phyloP scores from a whole-genome alignment of 2,329 filamentous ascomycete species.

The Botrytis deweyae region DNA sequence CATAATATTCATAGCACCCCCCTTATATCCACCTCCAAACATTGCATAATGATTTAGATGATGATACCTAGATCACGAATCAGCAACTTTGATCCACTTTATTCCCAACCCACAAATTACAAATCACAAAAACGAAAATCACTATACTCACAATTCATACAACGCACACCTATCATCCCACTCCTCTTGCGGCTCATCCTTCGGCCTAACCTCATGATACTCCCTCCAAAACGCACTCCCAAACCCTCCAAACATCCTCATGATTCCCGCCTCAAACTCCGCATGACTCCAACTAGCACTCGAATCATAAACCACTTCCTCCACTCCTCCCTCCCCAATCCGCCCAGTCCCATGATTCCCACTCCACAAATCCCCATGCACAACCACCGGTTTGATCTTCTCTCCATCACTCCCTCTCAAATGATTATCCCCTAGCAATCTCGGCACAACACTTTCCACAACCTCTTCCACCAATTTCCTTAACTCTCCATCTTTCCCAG shows the following conservation, averaged over 20 bases:
- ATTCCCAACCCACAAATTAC: neutral
- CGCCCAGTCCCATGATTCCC: constrained; percentile 73
- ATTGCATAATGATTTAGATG: constrained; percentile 74
- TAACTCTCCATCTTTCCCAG: constrained; percentile 65
- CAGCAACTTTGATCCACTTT: constrained; percentile 6
- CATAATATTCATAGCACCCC: constrained; percentile 79
- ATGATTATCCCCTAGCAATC: constrained; percentile 68
- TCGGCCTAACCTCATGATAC: constrained; percentile 73
- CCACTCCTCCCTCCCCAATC: constrained; percentile 55
- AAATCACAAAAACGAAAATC: neutral
- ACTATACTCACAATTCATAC: constrained; percentile 71
- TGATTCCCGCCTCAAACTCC: constrained; percentile 90
- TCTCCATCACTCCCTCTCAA: constrained; percentile 52
- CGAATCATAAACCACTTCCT: constrained; percentile 81
- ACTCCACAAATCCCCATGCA: constrained; percentile 93
- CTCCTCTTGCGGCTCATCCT: constrained; percentile 76
- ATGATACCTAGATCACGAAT: constrained; percentile 63
- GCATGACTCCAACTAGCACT: constrained; percentile 80
- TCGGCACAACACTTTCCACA: constrained; percentile 65
- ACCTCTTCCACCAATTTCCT: constrained; percentile 62
- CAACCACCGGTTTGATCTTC: constrained; percentile 69
- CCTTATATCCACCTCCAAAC: constrained; percentile 77
- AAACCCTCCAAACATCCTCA: constrained; percentile 96
- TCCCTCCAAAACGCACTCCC: constrained; percentile 68
- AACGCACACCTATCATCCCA: constrained; percentile 79